phyloP scores from a whole-genome alignment of 208 protist species.

The Leishmania tarentolae region DNA sequence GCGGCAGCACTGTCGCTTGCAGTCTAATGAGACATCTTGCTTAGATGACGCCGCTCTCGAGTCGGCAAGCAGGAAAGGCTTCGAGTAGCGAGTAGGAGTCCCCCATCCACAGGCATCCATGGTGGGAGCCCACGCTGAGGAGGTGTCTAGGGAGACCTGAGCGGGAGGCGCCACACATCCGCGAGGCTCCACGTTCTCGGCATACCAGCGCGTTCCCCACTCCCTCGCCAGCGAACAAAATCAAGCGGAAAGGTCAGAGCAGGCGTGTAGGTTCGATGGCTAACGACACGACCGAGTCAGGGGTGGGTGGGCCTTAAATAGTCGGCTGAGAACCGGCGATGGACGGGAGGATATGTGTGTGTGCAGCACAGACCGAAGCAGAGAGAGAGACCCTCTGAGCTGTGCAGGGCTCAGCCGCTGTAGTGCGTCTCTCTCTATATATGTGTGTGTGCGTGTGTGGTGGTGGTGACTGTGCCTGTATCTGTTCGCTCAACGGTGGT shows the following conservation, averaged over 20 bases:
- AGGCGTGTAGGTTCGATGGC: not conserved
- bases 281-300: not conserved
- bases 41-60: not conserved
- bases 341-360: not conserved
- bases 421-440: not conserved
- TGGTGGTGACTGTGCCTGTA: not conserved
- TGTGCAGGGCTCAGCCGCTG: not conserved
- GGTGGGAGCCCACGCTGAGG: not conserved
- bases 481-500: not conserved
- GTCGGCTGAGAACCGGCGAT: too few species aligned
- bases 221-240: not conserved
- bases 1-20: not conserved
- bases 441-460: not conserved
- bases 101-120: not conserved
- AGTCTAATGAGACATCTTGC: not conserved
- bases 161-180: not conserved
- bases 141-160: not conserved
- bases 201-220: not conserved
- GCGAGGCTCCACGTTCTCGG: not conserved
- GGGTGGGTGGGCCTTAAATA: not conserved
- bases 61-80: not conserved
- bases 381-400: not conserved
- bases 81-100: not conserved
- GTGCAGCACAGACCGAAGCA: not conserved
- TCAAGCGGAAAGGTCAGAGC: not conserved